Evolutionary conservation across 83 land plant species (phyloP), one percentile per base, ranked within the genome.

Genomic region (Diphasiastrum complanatum): DNA sequence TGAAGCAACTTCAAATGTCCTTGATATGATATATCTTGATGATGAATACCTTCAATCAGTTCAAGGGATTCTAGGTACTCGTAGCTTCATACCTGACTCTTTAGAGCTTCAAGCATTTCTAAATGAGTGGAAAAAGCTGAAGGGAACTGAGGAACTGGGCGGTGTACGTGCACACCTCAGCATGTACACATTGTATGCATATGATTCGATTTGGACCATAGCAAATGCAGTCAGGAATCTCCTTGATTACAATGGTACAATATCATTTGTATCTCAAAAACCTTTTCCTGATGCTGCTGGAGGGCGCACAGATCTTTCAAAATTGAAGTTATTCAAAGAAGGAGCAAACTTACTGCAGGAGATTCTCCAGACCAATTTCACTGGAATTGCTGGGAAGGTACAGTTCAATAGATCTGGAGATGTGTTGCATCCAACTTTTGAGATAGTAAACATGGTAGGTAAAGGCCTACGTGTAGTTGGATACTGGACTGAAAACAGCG

Each of bases 31-130:
- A 24, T 26, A 55, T 35, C 30, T 55, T 5, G 34, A 55, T 12
- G 27, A 30, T 30, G n/a, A 25, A 26, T 19, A 10, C 31, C 28
- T 55, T 26, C 35, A 55, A 27, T 31, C 59, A 26, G n/a, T n/a
- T n/a, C n/a, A 54, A 8, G 45, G 35, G 8, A 54, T 54, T 54
- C 30, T 54, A 54, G 45, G 45, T 28, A 31, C 58, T 54, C n/a
- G 19, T 31, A 14, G 20, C 12, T 31, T 31, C 33, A 31, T 31
- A 31, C 58, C 58, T 28, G 36, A 11, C 18, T 54, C 58, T 16
- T 54, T 31, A 2, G 33, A 54, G 58, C 25, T 31, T 27, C 19
- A 54, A 54, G 19, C 30, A 20, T 14, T 54, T 37, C 19, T n/a
- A 22, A n/a, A 11, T 54, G 19, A 14, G 19, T 60, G 34, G 63